phyloP scores from a whole-genome alignment of 1,284 basidiomycete genomes.

The Wallemia mellicola region DNA sequence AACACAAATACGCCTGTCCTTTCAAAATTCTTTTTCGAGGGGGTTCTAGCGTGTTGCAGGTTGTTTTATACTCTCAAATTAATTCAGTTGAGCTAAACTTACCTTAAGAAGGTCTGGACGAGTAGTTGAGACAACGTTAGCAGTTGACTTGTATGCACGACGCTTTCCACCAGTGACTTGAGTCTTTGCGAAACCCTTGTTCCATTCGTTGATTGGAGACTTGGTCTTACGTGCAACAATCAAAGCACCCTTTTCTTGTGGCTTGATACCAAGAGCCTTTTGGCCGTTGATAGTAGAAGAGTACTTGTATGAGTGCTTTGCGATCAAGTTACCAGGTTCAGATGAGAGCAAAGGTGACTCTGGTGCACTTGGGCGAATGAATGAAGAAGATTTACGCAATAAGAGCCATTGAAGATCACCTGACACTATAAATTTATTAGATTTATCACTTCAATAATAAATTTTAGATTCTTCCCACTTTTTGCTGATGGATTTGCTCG shows the following conservation, averaged over 20 bases:
- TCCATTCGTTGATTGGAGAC: neutral
- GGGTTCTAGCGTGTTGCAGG: neutral
- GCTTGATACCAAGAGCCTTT: neutral
- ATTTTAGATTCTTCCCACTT: neutral
- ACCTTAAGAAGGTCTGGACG: neutral
- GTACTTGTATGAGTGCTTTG: neutral
- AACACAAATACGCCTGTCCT: neutral
- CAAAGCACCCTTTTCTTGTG: neutral
- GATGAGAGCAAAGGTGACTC: neutral
- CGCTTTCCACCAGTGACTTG: neutral
- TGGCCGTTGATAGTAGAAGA: neutral
- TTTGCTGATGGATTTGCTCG: neutral
- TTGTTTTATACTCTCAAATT: neutral
- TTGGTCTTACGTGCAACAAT: neutral
- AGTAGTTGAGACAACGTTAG: neutral
- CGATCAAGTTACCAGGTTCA: neutral
- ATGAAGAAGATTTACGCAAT: neutral
- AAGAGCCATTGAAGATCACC: neutral
- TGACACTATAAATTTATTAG: neutral
- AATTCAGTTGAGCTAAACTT: neutral
- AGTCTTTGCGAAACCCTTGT: neutral
- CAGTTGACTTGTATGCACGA: neutral
- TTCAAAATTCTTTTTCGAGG: neutral
- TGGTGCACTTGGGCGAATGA: neutral
- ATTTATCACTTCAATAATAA: neutral